Conservation (phyloP, 768 basidiomycete species). For the Leucosporidium scottii region DNA sequence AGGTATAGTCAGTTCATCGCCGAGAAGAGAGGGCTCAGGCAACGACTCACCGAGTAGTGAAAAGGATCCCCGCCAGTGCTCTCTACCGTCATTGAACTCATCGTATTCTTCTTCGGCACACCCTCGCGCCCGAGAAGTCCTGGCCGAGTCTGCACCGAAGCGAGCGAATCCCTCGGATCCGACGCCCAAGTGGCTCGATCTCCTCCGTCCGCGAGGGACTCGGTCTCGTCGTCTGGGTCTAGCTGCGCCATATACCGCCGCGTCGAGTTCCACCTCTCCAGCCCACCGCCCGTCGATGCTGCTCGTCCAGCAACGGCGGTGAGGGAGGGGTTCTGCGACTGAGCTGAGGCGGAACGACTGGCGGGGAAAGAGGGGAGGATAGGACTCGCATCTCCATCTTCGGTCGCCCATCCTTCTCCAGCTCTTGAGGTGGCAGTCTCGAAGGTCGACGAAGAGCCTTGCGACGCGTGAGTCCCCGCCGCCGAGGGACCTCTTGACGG, state of each 20-base stretch:
- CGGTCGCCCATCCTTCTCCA: no score
- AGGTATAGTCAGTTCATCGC: background rate
- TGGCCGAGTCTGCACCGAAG: background rate
- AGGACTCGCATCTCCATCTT: background rate
- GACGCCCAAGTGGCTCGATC: constrained; percentile 25
- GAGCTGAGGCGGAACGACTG: background rate
- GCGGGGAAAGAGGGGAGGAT: background rate
- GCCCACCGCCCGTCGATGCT: background rate
- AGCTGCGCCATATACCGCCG: constrained; percentile 24
- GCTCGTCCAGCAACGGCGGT: background rate
- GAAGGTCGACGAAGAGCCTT: no score
- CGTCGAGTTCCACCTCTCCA: constrained; percentile 18
- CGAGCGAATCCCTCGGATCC: constrained; percentile 18
- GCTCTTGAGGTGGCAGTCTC: no score
- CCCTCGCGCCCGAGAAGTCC: no score
- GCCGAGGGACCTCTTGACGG: no score
- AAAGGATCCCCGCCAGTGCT: constrained; percentile 11
- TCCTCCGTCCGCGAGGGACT: background rate
- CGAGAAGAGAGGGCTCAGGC: background rate
- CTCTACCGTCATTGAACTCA: background rate
- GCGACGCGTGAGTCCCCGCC: no score
- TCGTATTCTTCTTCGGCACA: no score
- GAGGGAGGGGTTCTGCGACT: background rate
- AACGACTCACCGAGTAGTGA: constrained; percentile 18
- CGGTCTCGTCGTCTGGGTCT: constrained; percentile 17